Conservation (phyloP, 768 basidiomycete species). For the Lactifluus pinguis region DNA sequence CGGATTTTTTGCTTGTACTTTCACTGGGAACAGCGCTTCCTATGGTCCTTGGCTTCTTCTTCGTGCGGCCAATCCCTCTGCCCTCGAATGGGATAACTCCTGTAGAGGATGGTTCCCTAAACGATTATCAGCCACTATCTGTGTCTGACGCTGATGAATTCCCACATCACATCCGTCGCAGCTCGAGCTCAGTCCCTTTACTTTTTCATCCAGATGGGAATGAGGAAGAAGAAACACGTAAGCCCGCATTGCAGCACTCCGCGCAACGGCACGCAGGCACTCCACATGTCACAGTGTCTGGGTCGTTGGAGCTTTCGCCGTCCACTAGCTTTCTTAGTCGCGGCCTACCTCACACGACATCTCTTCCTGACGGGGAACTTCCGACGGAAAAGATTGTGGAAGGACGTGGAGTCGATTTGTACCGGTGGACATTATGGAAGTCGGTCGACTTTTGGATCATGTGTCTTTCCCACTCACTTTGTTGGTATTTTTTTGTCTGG, state of each 20-base stretch:
- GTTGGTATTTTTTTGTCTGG: slow-evolving; percentile 32
- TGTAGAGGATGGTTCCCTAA: slow-evolving; percentile 21
- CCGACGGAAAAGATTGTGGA: slow-evolving; percentile 9
- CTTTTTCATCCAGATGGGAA: neutral
- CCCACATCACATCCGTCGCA: neutral
- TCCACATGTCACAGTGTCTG: neutral
- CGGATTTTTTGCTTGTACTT: slow-evolving; percentile 65
- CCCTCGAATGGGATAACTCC: slow-evolving; percentile 28
- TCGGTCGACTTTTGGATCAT: slow-evolving; percentile 58
- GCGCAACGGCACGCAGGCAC: neutral
- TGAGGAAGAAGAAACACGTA: slow-evolving; percentile 4
- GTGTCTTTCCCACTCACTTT: slow-evolving; percentile 42
- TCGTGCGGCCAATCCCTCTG: slow-evolving; percentile 62
- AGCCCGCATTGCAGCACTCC: neutral
- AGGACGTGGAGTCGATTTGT: slow-evolving; percentile 37
- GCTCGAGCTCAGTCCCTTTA: slow-evolving; percentile 10
- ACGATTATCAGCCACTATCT: slow-evolving; percentile 19
- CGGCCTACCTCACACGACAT: neutral
- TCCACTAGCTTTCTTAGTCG: neutral
- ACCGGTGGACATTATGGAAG: slow-evolving; percentile 43
- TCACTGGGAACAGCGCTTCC: slow-evolving; percentile 71
- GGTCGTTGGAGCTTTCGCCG: slow-evolving; percentile 4
- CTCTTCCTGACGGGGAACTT: neutral
- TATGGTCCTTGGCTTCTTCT: slow-evolving; percentile 69
- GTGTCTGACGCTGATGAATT: slow-evolving; percentile 13